Evolutionary conservation across 345 rosid genomes (phyloP), one percentile per base, ranked within the genome.

Genomic region (Fremontodendron californicum): DNA sequence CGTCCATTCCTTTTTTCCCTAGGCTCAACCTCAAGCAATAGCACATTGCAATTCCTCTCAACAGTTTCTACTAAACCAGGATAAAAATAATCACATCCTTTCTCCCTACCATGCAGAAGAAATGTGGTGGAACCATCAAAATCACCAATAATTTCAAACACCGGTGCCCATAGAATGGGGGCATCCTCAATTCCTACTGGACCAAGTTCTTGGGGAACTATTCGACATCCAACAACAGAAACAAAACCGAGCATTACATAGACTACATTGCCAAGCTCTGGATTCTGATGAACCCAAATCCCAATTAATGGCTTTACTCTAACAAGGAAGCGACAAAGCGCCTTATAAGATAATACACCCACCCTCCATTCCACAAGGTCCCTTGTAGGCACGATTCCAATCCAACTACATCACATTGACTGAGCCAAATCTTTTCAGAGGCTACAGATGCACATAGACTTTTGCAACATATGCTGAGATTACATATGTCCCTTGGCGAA

Each of bases 281-380:
- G 97, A 77, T 94, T 92, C 78, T 92, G 92, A 66, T 92, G 93
- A 87, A 91, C 97, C 96, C 98, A 94, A 61, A 94, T 81, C 8
- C 98, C 97, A 51, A 88, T 76, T 31, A 94, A 84, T 46, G 96
- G 94, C 81, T 85, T 87, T 60, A 94, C 91, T 31, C 80, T 70
- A 0, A 85, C 74, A 60, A 91, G 90, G 76, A 91, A 94, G 67
- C 91, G 80, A 82, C 92, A 91, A 21, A 94, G 88, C 0, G 87
- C 78, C 88, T 78, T 89, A 77, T 86, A 91, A 15, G 93, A 88
- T 16, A 85, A 83, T 11, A 92, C 81, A 5, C 88, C 97, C 4
- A 82, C 70, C 74, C 96, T 80, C 96, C 94, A 94, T 31, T 89
- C 90, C 58, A 91, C 67, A 12, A 94, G 80, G 70, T 92, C 96